A percentile compares a stretch with the other conserved stretches of the same genome.
Evolutionary conservation across 2,329 filamentous ascomycete genomes (phyloP).

Genomic region (Botrytis aclada): DNA sequence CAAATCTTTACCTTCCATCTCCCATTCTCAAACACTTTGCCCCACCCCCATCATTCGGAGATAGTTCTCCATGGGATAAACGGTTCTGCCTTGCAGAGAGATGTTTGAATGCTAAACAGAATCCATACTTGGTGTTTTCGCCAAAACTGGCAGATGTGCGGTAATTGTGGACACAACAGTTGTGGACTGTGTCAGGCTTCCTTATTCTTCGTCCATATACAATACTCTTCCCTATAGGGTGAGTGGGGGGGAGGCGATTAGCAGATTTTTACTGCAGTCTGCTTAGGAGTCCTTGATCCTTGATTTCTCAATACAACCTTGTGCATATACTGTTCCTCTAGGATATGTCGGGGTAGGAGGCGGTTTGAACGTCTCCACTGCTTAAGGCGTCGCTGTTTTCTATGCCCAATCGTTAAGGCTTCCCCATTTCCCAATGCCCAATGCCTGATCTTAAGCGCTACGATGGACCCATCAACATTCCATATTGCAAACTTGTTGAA

Average conservation of each 20-base stretch:
- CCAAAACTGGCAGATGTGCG: conserved; percentile 12
- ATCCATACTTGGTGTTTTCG: conserved; percentile 5
- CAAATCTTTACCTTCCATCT: not conserved
- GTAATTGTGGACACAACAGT: conserved; percentile 15
- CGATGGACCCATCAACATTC: not conserved
- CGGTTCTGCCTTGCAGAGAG: not conserved
- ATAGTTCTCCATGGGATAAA: not conserved
- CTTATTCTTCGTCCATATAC: not conserved
- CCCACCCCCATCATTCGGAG: not conserved
- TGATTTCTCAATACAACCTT: not conserved
- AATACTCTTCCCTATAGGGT: not conserved
- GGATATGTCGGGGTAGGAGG: not conserved
- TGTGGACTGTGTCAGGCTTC: conserved; percentile 13
- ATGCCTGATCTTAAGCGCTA: not conserved
- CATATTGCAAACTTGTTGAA: not conserved
- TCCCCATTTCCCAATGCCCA: not conserved
- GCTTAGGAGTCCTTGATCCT: not conserved
- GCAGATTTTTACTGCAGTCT: not conserved
- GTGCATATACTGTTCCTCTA: not conserved
- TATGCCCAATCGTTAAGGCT: not conserved
- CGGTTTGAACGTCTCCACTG: not conserved
- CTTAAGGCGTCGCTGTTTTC: not conserved
- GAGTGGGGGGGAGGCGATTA: not conserved
- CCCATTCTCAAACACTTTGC: not conserved
- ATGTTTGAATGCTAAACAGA: not conserved